These are phyloP conservation scores for Saccharum hybrid DNA, from an alignment of 202 grass and related monocot genomes.

Conservation along the genomic window DNA sequence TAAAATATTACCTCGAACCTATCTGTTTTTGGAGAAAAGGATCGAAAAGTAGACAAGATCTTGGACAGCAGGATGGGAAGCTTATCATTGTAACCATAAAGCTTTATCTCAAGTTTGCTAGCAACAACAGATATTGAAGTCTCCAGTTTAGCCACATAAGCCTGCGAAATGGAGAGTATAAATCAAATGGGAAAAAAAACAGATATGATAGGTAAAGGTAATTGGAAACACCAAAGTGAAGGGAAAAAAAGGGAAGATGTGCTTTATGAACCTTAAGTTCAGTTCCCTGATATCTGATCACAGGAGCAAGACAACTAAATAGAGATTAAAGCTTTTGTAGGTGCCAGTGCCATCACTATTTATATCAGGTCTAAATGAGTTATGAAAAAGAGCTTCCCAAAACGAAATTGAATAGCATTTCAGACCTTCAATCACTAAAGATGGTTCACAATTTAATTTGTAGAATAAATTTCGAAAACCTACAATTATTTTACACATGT, in stretches of 20 bases:
- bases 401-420: slow-evolving; percentile 25
- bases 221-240: slow-evolving; percentile 13
- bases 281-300: slow-evolving; percentile 32
- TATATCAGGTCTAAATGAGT: not conserved
- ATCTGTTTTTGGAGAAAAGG: slow-evolving; percentile 72
- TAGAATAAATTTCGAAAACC: not conserved
- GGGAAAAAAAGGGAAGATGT: not conserved
- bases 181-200: slow-evolving; percentile 30
- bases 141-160: slow-evolving; percentile 90
- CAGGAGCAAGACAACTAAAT: slow-evolving; percentile 24
- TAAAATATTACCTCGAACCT: slow-evolving; percentile 82
- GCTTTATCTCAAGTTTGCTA: slow-evolving; percentile 79
- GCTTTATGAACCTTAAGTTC: not conserved
- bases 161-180: slow-evolving; percentile 53
- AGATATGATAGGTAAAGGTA: slow-evolving; percentile 13
- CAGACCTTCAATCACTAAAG: slow-evolving; percentile 13
- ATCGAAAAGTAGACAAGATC: slow-evolving; percentile 66
- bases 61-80: slow-evolving; percentile 73
- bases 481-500: not conserved
- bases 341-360: not conserved
- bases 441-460: not conserved
- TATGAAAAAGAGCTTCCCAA: not conserved
- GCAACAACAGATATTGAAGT: slow-evolving; percentile 67
- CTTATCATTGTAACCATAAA: slow-evolving; percentile 98
- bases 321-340: not conserved